phyloP scores from a whole-genome alignment of 768 basidiomycete genomes.

The Lepiota brunneoincarnata region DNA sequence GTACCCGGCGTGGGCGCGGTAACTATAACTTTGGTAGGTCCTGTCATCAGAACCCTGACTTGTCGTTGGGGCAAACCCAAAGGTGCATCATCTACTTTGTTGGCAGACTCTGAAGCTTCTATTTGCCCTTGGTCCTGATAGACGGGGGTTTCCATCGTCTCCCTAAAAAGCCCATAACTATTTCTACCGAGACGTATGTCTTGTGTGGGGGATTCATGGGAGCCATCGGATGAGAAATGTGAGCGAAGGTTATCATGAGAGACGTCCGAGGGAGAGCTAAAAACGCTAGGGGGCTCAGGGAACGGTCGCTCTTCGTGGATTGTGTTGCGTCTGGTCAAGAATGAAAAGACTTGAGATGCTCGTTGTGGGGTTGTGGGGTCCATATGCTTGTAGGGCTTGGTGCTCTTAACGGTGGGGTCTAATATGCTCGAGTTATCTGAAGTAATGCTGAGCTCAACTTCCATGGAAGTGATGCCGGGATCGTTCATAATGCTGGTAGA shows the following conservation, averaged over 20 bases:
- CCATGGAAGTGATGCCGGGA: slow-evolving; percentile 68
- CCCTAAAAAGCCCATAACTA: not conserved
- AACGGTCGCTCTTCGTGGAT: slow-evolving; percentile 34
- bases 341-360: slow-evolving; percentile 75
- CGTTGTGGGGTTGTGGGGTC: slow-evolving; percentile 56
- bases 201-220: not conserved
- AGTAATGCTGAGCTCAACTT: slow-evolving; percentile 64
- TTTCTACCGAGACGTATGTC: not conserved
- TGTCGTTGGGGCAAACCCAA: slow-evolving; percentile 21
- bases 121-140: not conserved
- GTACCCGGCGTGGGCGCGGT: slow-evolving; percentile 50
- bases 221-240: slow-evolving; percentile 16
- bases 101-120: slow-evolving; percentile 7
- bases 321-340: slow-evolving; percentile 52
- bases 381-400: slow-evolving; percentile 17
- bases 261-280: slow-evolving; percentile 37
- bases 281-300: slow-evolving; percentile 36
- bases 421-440: slow-evolving; percentile 36
- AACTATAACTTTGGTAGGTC: slow-evolving; percentile 49
- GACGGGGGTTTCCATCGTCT: not conserved
- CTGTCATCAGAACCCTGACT: slow-evolving; percentile 42
- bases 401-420: slow-evolving; percentile 5
- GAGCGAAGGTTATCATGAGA: slow-evolving; percentile 10
- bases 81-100: slow-evolving; percentile 9
- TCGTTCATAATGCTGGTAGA: slow-evolving; percentile 38